A percentile compares a stretch with the other conserved stretches of the same genome.
Conservation (phyloP, 176 grass and related monocot genomes). For the Calamus simplicifolius region DNA sequence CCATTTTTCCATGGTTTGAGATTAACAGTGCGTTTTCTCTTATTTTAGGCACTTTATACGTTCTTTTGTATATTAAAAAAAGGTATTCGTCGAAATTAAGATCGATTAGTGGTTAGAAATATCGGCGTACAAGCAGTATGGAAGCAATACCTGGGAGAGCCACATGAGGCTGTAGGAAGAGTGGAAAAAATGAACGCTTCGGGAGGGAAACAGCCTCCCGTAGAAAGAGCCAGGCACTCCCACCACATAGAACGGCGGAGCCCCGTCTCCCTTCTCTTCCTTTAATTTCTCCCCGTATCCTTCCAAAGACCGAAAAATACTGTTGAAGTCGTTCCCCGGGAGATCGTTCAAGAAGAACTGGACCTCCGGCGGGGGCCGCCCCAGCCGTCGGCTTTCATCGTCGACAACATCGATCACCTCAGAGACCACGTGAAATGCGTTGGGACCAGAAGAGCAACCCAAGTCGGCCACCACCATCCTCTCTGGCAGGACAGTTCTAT, state of each 20-base stretch:
- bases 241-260: slow-evolving; percentile 2
- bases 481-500: background rate
- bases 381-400: background rate
- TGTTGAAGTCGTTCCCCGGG: slow-evolving; percentile 49
- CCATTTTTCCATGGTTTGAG: no score
- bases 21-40: no score
- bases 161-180: slow-evolving; percentile 54
- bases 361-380: slow-evolving; percentile 14
- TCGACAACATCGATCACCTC: slow-evolving; percentile 11
- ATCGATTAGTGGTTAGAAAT: no score
- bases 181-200: slow-evolving; percentile 54
- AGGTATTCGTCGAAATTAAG: no score
- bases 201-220: no score
- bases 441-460: slow-evolving; percentile 38
- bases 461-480: slow-evolving; percentile 36
- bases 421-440: slow-evolving; percentile 24
- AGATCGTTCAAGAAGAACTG: slow-evolving; percentile 74
- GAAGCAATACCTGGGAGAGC: slow-evolving; percentile 39
- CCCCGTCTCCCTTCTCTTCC: background rate
- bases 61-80: no score
- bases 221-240: no score
- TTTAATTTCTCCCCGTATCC: background rate
- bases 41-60: no score
- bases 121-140: no score
- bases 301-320: slow-evolving; percentile 24